Evolutionary conservation across 305 asterid genomes (phyloP).

Genomic region (Solanum aculeatissimum): DNA sequence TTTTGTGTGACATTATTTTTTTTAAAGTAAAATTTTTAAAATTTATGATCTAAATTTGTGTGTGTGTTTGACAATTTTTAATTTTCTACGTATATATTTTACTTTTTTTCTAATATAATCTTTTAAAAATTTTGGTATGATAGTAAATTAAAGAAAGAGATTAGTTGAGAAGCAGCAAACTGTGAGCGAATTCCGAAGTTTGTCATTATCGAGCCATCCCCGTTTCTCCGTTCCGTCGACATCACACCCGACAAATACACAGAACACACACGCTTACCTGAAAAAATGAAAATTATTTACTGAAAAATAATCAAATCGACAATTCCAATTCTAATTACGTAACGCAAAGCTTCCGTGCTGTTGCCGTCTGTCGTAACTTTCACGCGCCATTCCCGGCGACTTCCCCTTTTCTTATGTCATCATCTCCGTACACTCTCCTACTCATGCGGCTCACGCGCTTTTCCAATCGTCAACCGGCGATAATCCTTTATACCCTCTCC

Average conservation of each 20-base stretch:
- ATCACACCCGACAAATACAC: background rate
- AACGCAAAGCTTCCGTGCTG: background rate
- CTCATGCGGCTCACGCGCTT: conserved; percentile 17
- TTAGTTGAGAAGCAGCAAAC: background rate
- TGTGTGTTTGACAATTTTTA: no score
- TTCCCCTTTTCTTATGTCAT: conserved; percentile 2
- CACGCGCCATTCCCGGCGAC: conserved; percentile 13
- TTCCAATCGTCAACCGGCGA: conserved; percentile 12
- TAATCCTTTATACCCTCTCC: background rate
- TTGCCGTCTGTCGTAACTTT: background rate
- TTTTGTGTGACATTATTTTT: no score
- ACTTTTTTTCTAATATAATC: no score
- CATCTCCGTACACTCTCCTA: conserved; percentile 10
- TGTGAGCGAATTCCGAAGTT: background rate
- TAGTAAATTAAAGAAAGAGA: background rate
- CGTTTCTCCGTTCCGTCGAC: background rate
- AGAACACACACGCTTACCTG: background rate
- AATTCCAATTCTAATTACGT: background rate
- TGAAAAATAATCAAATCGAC: background rate
- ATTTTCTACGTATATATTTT: no score
- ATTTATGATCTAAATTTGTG: no score
- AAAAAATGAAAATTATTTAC: background rate
- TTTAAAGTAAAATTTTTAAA: no score
- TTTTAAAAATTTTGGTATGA: no score
- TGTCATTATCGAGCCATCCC: background rate